Evolutionary conservation across 2,329 filamentous ascomycete genomes (phyloP), one percentile per base, ranked within the genome.

Genomic region (Neofusicoccum sp.): DNA sequence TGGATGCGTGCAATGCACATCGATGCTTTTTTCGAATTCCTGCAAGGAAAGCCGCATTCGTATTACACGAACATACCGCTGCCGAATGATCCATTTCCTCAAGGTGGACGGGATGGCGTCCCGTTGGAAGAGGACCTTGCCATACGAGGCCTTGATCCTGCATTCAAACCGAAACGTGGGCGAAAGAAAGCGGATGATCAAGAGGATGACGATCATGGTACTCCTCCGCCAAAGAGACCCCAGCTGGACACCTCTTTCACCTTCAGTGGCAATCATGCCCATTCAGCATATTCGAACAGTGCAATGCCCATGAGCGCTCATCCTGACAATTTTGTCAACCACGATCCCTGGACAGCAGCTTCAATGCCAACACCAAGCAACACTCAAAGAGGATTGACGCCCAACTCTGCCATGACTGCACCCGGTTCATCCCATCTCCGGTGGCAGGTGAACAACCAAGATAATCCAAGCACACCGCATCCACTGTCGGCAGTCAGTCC

Each of bases 1-100:
- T 97, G 93, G 93, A 95, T 97, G 90, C 91, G 91, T 72, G 93
- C 92, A 4, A 93, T 96, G 89, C 93, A 96, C 72, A 86, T 96
- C 57, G 91, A 96, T 79, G 90, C 91, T 9, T 97, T 97, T 73
- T 97, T 96, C 69, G 91, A 96, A 72, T 97, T 91, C 72, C 84
- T 96, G 20, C 82, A 93, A 64, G 86, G 86, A 51, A 91, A 91
- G 65, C 79, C 84, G 28, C 91, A 96, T 73, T 77, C 85, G 0
- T 97, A 97, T 74, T 96, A 89, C 79, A 87, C 84, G 14, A 84
- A 91, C 36, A 83, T 96, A 26, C 92, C 92, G 0, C 78, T 82
- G 5, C 81, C 83, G 12, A 79, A 84, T 31, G 84, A 87, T 58
- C 85, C 88, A 2, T 80, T 88, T 36, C 83, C 84, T 28, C 82